Base-by-base conservation (phyloP, 1,139 yeast genomes). In the Geotrichum bryndzae region DNA sequence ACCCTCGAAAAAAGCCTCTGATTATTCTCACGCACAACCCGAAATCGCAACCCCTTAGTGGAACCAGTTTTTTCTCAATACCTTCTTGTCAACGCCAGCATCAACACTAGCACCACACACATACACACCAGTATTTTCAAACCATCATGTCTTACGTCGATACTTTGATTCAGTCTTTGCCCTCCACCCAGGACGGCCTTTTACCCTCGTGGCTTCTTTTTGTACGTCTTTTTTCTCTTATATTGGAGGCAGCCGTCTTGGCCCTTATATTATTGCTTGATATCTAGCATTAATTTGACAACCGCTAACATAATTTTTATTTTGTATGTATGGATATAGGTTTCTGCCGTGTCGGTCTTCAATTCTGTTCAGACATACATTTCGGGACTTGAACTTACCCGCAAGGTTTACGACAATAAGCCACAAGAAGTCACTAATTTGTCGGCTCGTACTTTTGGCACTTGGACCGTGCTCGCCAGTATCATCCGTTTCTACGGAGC, bases 391-490 rank as follows among this genome's bases (percentile, higher is more conserved):
- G 77, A 80, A 23, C 79, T 92, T 63, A 89, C 97, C 8, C 85
- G 87, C 68, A 81, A 85, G 68, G 97, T 94, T 8, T 94, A 94
- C 72, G 87, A 83, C 55, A 80, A 78, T 61, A 80, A 85, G 61
- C 90, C 95, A 18, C 67, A 75, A 1, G 82, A 86, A 70, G 81
- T 92, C 23, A 90, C 97, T 0, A 79, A 82, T 6, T 80, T 94
- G 68, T 86, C 96, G 68, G 96, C 97, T 10, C 83, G 99, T 70
- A 94, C 99, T 0, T 94, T 94, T 74, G 99, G 99, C 38, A 94
- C 99, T 0, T 94, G 99, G 99, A 94, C 99, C 0, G 79, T 92
- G 59, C 82, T 92, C 67, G 87, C 97, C 1, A 84, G 96, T 1
- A 80, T 94, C 53, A 85, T 94, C 58, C 84, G 99, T 72, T 81